Percentiles rank a stretch among this genome's conserved stretches.
phyloP scores from a whole-genome alignment of 2,329 filamentous ascomycete species.

The Paracoccidioides brasiliensis region DNA sequence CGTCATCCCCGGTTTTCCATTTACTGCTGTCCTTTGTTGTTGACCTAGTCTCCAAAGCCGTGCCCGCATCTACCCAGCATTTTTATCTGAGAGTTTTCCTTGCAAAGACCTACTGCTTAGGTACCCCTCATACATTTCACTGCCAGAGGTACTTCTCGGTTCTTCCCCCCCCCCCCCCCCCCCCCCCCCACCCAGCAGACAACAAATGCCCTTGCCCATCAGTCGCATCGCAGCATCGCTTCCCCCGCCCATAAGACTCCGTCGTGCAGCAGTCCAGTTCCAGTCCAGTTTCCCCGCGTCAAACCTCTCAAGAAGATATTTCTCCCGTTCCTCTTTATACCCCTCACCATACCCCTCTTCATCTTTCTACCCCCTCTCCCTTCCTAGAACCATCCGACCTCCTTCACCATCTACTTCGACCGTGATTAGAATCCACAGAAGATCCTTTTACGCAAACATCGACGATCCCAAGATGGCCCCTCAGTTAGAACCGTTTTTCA shows the following conservation, averaged over 20 bases:
- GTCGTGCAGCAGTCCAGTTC: background rate
- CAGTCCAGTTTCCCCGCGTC: background rate
- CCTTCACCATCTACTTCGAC: background rate
- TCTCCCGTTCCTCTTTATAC: background rate
- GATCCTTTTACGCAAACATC: slow-evolving; percentile 34
- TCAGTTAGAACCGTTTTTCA: slow-evolving; percentile 82
- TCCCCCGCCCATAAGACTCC: background rate
- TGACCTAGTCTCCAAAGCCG: no score
- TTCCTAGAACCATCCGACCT: background rate
- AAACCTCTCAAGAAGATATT: background rate
- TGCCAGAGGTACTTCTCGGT: background rate
- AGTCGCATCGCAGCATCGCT: slow-evolving; percentile 7
- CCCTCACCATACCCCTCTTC: background rate
- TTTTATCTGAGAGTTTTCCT: no score
- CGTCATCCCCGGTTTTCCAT: no score
- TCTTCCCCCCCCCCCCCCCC: background rate
- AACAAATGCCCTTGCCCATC: slow-evolving; percentile 12
- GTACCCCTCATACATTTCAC: background rate
- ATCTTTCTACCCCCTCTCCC: background rate
- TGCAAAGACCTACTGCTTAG: no score
- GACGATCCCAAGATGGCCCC: slow-evolving; percentile 62
- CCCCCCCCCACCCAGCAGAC: background rate
- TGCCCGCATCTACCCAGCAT: no score
- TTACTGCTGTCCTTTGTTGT: no score
- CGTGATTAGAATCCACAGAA: background rate